Evolutionary conservation across 176 grass and related monocot genomes (phyloP).

Genomic region (Juncus inflexus): DNA sequence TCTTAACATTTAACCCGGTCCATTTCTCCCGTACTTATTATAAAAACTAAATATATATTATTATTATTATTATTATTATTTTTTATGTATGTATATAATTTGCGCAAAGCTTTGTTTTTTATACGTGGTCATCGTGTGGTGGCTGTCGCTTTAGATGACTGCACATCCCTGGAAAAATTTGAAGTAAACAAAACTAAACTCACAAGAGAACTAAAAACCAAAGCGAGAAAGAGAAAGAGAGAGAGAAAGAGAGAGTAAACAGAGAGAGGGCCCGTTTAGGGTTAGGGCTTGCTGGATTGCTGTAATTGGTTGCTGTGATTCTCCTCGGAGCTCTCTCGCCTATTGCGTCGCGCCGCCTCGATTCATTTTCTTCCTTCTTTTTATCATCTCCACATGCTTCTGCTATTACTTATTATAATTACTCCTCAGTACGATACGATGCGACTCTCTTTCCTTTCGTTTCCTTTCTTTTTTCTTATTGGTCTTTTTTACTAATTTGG

Average conservation of each 20-base stretch:
- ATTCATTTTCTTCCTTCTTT: background rate
- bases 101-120: background rate
- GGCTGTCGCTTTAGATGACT: constrained; percentile 28
- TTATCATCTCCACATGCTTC: constrained; percentile 16
- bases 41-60: no score
- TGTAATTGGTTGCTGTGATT: constrained; percentile 28
- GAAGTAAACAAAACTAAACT: no score
- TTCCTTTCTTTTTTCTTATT: background rate
- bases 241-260: constrained; percentile 17
- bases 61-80: no score
- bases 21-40: no score
- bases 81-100: no score
- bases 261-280: constrained; percentile 28
- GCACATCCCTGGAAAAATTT: background rate
- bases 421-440: constrained; percentile 7
- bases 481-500: background rate
- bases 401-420: background rate
- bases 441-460: constrained; percentile 4
- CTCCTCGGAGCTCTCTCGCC: constrained; percentile 21
- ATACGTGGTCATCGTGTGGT: background rate
- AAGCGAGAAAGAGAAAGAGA: background rate
- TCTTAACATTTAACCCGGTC: no score
- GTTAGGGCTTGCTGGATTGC: background rate
- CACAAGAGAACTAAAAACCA: no score
- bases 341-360: constrained; percentile 18